These are phyloP conservation scores for Botrytis deweyae DNA, from an alignment of 2,329 filamentous ascomycete genomes.

Conservation along the genomic window DNA sequence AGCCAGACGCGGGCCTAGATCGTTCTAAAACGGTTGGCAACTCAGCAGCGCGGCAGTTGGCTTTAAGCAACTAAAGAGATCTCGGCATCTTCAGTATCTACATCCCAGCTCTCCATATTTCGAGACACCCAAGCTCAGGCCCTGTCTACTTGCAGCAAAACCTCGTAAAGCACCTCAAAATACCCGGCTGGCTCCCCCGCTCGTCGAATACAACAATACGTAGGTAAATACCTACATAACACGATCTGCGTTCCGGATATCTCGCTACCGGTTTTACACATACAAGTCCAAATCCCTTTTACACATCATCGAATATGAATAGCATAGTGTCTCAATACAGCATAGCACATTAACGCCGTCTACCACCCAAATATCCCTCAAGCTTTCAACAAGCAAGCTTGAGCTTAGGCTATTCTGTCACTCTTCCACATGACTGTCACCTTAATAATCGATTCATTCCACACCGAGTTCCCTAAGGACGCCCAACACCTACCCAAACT, in stretches of 20 bases:
- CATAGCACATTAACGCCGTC: not conserved
- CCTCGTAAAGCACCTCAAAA: not conserved
- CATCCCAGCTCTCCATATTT: not conserved
- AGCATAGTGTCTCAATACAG: not conserved
- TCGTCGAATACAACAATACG: not conserved
- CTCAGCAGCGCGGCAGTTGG: not conserved
- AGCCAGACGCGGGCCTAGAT: not conserved
- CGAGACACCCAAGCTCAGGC: too few relatives aligned
- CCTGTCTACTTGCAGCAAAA: not conserved
- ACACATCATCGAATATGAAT: not conserved
- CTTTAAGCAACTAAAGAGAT: not conserved
- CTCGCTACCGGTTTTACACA: not conserved
- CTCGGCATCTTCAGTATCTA: not conserved
- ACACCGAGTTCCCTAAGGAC: not conserved
- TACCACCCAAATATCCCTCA: not conserved
- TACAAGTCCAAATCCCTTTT: not conserved
- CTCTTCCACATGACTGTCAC: not conserved
- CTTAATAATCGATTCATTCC: not conserved
- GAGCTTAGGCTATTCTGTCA: not conserved
- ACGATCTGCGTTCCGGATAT: not conserved
- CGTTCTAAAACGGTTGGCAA: not conserved
- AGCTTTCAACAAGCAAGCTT: not conserved
- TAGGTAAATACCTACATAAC: not conserved
- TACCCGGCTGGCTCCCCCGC: not conserved
- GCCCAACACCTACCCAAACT: accelerated